A percentile compares a stretch with the other conserved stretches of the same genome.
Evolutionary conservation across 768 basidiomycete genomes (phyloP).

Genomic region (Symmetrospora coprosmae): DNA sequence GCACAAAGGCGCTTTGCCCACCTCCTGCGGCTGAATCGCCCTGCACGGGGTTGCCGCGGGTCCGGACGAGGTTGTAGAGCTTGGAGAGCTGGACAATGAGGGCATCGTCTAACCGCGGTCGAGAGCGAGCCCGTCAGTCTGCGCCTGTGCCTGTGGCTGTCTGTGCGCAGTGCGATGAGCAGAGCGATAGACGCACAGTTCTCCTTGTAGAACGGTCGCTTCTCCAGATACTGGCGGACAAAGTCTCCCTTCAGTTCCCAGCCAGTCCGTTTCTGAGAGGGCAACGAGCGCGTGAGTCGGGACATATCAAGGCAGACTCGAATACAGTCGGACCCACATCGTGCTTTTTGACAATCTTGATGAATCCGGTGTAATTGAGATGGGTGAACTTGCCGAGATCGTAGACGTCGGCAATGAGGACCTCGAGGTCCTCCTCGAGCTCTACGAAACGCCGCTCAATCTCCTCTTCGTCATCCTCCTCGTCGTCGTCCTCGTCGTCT

Average conservation of each 20-base stretch:
- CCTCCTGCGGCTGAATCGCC: constrained; percentile 92
- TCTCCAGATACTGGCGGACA: constrained; percentile 78
- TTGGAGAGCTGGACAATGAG: constrained; percentile 91
- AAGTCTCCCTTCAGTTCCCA: constrained; percentile 70
- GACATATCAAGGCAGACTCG: neutral
- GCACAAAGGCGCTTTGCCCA: constrained; percentile 88
- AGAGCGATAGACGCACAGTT: constrained; percentile 52
- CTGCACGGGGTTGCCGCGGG: constrained; percentile 80
- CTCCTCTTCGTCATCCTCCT: constrained; percentile 39
- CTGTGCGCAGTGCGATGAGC: too few relatives aligned
- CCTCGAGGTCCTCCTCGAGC: constrained; percentile 86
- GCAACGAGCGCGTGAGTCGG: neutral
- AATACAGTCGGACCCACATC: constrained; percentile 47
- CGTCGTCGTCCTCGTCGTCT: constrained; percentile 42
- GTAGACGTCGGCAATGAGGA: constrained; percentile 61
- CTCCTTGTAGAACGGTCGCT: constrained; percentile 89
- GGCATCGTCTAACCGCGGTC: constrained; percentile 52
- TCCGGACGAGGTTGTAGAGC: constrained; percentile 85
- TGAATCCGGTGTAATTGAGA: constrained; percentile 94
- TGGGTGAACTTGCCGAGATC: constrained; percentile 71
- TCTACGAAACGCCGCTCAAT: constrained; percentile 53
- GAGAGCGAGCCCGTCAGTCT: too few relatives aligned
- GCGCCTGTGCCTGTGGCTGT: too few relatives aligned
- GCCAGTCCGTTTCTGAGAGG: constrained; percentile 73
- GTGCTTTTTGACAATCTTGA: constrained; percentile 99